Base-by-base conservation (phyloP, 345 rosid species). In the Gossypium raimondii region DNA sequence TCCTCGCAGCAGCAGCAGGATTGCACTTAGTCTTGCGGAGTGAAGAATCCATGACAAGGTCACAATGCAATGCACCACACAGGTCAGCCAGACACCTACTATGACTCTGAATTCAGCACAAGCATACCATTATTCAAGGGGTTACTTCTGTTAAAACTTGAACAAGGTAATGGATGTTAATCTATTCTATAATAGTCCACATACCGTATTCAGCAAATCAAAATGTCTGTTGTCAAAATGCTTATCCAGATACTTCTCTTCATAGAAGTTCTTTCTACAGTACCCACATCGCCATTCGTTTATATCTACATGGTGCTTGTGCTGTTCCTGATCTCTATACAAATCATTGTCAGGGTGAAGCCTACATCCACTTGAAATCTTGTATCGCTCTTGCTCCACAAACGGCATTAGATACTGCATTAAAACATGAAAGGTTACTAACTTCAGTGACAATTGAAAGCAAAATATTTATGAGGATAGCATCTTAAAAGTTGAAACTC, bases 281-380 rank as follows among this genome's bases (percentile, higher is more conserved):
- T 91, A 95, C 75, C 92, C 96, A 80, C 99, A 95, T 50, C 72
- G 84, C 98, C 99, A 95, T 75, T 95, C 97, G 41, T 82, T 89
- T n/a, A 90, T 48, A 79, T 88, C 97, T 29, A 88, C 78, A 20
- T 88, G 96, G 81, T 86, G 77, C 90, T 93, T 95, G 78, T 95
- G 93, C 73, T 85, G 81, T 84, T 93, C 99, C 72, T 95, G 99
- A 78, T 93, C 98, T 81, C 93, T 85, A 73, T 85, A 93, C 77
- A 95, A 76, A 79, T 95, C 96, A 81, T 90, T 89, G 75, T 85
- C 86, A 1, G 87, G 89, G 81, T 93, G 97, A 82, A 95, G 97
- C 81, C 92, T 90, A 74, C 98, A 95, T 22, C 74, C 80, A 5
- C 75, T 87, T n/a, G 89, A 76, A 72, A 95, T 77, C 78, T 88